Evolutionary conservation across 208 protist genomes (phyloP).

Genomic region (Acanthamoeba castellanii): DNA sequence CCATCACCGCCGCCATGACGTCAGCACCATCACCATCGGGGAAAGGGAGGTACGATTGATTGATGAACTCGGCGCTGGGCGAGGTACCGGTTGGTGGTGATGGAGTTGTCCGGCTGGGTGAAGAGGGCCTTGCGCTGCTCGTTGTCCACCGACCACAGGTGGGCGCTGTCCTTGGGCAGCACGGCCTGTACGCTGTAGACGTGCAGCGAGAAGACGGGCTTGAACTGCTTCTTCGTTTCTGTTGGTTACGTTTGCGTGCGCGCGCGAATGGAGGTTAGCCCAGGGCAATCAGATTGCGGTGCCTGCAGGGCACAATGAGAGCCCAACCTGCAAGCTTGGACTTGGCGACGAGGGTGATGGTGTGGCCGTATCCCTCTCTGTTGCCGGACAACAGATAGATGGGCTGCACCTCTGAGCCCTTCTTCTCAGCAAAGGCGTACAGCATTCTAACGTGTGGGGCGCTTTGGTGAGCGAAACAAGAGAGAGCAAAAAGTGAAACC

Average conservation of each 20-base stretch:
- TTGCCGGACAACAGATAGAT: constrained; percentile 72
- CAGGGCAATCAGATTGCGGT: not conserved
- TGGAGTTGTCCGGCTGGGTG: not conserved
- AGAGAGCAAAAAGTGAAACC: not conserved
- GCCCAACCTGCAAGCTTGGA: constrained; percentile 29
- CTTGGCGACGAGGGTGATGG: constrained; percentile 43
- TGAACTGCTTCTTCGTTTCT: constrained; percentile 66
- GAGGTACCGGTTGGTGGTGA: not conserved
- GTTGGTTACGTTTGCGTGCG: not conserved
- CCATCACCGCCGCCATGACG: not conserved
- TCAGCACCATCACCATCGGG: too few relatives aligned
- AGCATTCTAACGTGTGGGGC: constrained; percentile 51
- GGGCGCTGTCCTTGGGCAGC: constrained; percentile 71
- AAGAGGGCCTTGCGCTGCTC: constrained; percentile 42
- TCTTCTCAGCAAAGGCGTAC: constrained; percentile 65
- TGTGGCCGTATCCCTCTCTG: constrained; percentile 38
- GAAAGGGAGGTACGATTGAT: not conserved
- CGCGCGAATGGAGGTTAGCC: not conserved
- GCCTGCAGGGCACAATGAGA: not conserved
- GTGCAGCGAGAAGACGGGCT: constrained; percentile 54
- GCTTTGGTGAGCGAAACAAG: not conserved
- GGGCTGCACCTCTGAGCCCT: constrained; percentile 45
- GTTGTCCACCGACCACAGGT: constrained; percentile 65
- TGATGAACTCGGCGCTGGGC: not conserved
- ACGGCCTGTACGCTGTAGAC: constrained; percentile 77